These are phyloP conservation scores for Austroboletus festivus DNA, from an alignment of 768 basidiomycete species.

Conservation along the genomic window DNA sequence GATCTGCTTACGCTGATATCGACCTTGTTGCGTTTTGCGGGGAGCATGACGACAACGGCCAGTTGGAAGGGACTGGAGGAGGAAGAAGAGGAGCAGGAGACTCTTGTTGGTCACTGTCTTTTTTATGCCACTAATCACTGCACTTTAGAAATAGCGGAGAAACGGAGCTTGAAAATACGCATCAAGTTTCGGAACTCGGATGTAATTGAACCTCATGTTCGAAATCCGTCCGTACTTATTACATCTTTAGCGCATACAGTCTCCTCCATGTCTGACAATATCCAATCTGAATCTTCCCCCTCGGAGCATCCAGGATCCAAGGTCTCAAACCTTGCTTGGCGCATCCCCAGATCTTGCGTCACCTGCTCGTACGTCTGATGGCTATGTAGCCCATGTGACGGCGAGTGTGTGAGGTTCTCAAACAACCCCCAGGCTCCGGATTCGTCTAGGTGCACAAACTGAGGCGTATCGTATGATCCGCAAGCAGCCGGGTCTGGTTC, in stretches of 20 bases:
- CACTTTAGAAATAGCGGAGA: slow-evolving; percentile 23
- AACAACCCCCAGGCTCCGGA: slow-evolving; percentile 10
- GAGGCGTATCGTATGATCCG: slow-evolving; percentile 14
- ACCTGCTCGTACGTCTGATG: slow-evolving; percentile 11
- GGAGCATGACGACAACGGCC: slow-evolving; percentile 52
- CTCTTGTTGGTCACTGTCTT: slow-evolving; percentile 5
- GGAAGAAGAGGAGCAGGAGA: slow-evolving; percentile 1
- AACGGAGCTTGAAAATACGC: slow-evolving; percentile 23
- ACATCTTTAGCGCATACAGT: neutral
- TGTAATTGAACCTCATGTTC: slow-evolving; percentile 12
- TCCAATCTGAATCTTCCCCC: slow-evolving; percentile 15
- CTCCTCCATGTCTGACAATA: slow-evolving; percentile 17
- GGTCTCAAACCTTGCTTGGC: slow-evolving; percentile 9
- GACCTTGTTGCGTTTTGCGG: slow-evolving; percentile 84
- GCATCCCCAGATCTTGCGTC: slow-evolving; percentile 8
- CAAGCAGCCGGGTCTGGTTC: slow-evolving; percentile 9
- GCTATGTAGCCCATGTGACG: slow-evolving; percentile 14
- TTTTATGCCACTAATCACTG: slow-evolving; percentile 18
- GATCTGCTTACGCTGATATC: slow-evolving; percentile 77
- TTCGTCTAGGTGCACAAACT: slow-evolving; percentile 16
- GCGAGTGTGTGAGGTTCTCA: neutral
- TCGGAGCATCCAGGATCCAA: slow-evolving; percentile 6
- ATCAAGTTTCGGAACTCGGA: slow-evolving; percentile 34
- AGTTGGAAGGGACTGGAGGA: neutral
- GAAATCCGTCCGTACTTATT: slow-evolving; percentile 14